These are phyloP conservation scores for Polymyxa betae DNA, from an alignment of 208 protist species.

Conservation along the genomic window DNA sequence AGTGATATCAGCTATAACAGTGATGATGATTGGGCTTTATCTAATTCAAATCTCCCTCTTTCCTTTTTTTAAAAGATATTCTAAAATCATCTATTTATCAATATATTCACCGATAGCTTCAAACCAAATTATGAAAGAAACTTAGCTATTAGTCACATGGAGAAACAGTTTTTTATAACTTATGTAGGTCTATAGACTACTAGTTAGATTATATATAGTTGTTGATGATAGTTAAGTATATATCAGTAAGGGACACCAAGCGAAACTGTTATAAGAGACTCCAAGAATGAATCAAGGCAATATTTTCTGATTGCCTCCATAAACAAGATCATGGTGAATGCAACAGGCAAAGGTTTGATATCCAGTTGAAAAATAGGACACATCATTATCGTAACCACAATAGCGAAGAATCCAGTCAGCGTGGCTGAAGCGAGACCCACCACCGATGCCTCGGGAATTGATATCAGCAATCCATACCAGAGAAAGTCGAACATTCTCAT, in stretches of 20 bases:
- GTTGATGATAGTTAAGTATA: no score
- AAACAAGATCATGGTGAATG: not conserved
- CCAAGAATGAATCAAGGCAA: not conserved
- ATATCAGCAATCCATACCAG: not conserved
- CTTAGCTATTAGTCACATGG: no score
- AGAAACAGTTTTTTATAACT: no score
- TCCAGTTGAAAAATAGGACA: constrained; percentile 1
- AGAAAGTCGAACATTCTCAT: constrained; percentile 37
- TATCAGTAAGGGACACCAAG: not conserved
- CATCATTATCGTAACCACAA: not conserved
- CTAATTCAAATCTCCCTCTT: no score
- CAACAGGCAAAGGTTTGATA: constrained; percentile 17
- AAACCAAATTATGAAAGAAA: no score
- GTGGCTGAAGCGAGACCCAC: not conserved
- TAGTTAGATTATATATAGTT: no score
- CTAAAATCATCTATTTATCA: no score
- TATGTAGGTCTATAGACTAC: no score
- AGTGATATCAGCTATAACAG: no score
- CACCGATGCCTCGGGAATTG: not conserved
- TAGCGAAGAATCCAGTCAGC: not conserved
- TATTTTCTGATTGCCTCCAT: not conserved
- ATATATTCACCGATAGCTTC: no score
- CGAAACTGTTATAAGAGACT: not conserved
- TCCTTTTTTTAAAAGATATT: no score
- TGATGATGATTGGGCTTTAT: no score